These are phyloP conservation scores for Plasmodium chabaudi DNA, from an alignment of 169 alveolate species.

Conservation along the genomic window DNA sequence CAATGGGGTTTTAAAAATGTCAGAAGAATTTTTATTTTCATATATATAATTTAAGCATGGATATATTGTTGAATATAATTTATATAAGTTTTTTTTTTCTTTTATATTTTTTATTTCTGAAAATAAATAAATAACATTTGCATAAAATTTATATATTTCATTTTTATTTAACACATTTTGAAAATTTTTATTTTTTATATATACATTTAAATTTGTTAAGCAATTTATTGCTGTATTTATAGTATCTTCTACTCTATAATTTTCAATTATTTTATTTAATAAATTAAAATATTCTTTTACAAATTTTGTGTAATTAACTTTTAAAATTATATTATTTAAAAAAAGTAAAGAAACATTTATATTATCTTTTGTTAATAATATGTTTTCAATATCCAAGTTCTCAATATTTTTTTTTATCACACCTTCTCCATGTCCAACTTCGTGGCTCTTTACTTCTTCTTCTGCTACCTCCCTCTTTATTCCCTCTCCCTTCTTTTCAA, in stretches of 20 bases:
- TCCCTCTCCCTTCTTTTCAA: not conserved
- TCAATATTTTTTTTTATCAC: not conserved
- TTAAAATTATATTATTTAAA: slow-evolving; percentile 50
- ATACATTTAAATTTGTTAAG: slow-evolving; percentile 31
- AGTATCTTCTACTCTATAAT: slow-evolving; percentile 12
- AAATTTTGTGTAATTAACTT: slow-evolving; percentile 22
- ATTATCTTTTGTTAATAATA: slow-evolving; percentile 10
- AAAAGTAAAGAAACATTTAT: slow-evolving; percentile 30
- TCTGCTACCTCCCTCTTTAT: not conserved
- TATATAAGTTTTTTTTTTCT: slow-evolving; percentile 47
- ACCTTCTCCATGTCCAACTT: too few species aligned
- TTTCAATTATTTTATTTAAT: slow-evolving; percentile 48
- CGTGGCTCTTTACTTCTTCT: not conserved
- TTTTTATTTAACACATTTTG: slow-evolving; percentile 36
- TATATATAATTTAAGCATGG: slow-evolving; percentile 40
- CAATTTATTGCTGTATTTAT: slow-evolving; percentile 46
- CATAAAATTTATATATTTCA: slow-evolving; percentile 53
- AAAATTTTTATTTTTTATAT: slow-evolving; percentile 21
- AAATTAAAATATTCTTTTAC: slow-evolving; percentile 42
- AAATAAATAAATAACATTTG: slow-evolving; percentile 56
- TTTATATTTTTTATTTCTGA: slow-evolving; percentile 22
- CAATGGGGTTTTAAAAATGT: slow-evolving; percentile 49
- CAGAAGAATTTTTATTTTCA: slow-evolving; percentile 13
- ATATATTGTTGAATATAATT: slow-evolving; percentile 48
- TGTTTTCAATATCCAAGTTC: too few species aligned